These are phyloP conservation scores for Rhododendron vialii DNA, from an alignment of 148 eudicot genomes.

Conservation along the genomic window DNA sequence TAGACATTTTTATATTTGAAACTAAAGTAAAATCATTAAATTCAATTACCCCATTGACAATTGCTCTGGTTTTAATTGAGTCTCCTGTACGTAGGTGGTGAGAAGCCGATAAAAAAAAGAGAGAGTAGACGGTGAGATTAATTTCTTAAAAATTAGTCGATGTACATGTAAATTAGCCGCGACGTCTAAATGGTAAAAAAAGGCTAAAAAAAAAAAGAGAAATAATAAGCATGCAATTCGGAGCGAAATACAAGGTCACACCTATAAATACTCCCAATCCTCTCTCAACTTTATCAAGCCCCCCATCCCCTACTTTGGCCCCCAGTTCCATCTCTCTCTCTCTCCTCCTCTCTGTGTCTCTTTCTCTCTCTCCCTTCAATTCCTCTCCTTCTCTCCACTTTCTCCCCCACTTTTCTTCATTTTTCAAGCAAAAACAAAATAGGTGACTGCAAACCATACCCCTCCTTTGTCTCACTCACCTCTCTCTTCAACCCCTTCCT, in stretches of 20 bases:
- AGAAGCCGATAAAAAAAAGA: neutral
- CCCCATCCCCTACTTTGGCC: slow-evolving; percentile 10
- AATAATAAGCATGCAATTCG: slow-evolving; percentile 15
- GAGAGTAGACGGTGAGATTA: too few species aligned
- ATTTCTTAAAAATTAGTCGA: accelerated
- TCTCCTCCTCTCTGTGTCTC: neutral
- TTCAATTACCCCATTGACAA: too few species aligned
- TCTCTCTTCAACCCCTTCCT: neutral
- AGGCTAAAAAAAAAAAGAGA: neutral
- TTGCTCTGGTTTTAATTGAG: too few species aligned
- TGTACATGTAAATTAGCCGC: too few species aligned
- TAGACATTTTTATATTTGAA: too few species aligned
- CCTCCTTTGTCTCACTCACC: slow-evolving; percentile 5
- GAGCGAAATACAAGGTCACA: slow-evolving; percentile 18
- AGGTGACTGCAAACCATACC: slow-evolving; percentile 3
- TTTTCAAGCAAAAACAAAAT: slow-evolving; percentile 9
- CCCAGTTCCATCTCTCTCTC: slow-evolving; percentile 3
- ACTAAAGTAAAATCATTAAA: too few species aligned
- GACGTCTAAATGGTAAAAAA: too few species aligned
- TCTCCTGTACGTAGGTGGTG: too few species aligned
- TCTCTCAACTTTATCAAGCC: slow-evolving; percentile 1
- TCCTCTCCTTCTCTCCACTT: neutral
- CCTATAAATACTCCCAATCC: slow-evolving; percentile 20
- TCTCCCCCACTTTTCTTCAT: neutral
- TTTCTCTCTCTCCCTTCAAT: neutral